Percentiles rank a stretch among this genome's conserved stretches.
phyloP scores from a whole-genome alignment of 2,329 filamentous ascomycete species.

The Alternaria atra region DNA sequence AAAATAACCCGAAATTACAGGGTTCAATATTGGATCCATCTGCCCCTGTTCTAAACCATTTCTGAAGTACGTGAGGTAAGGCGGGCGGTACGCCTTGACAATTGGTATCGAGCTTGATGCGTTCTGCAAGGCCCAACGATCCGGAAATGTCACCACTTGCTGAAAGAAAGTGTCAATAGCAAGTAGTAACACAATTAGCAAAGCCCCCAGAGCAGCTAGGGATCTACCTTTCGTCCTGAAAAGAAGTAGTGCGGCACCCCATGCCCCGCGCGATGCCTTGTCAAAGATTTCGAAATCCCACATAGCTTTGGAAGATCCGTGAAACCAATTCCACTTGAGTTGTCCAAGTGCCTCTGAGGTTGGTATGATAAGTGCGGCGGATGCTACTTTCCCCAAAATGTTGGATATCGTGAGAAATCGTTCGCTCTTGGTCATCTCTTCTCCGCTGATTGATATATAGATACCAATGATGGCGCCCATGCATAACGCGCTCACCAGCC shows the following conservation, averaged over 20 bases:
- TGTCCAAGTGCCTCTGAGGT: constrained; percentile 38
- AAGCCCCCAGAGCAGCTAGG: constrained; percentile 18
- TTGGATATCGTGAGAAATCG: constrained; percentile 19
- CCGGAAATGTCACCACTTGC: constrained; percentile 35
- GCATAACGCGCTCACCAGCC: constrained; percentile 21
- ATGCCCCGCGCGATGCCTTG: constrained; percentile 27
- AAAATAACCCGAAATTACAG: too few species aligned
- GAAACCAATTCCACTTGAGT: constrained; percentile 41
- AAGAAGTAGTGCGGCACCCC: constrained; percentile 21
- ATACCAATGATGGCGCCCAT: constrained; percentile 20
- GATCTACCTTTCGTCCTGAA: constrained; percentile 26
- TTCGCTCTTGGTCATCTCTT: not conserved
- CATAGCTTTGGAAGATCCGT: constrained; percentile 25
- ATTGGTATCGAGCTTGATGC: not conserved
- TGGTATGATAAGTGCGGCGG: constrained; percentile 32
- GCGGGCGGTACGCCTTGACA: not conserved
- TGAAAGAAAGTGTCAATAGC: constrained; percentile 42
- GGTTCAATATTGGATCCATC: too few species aligned
- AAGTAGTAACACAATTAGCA: constrained; percentile 14
- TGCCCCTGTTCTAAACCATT: too few species aligned
- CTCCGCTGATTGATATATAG: constrained; percentile 1
- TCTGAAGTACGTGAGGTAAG: too few species aligned
- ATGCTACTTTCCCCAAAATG: constrained; percentile 24
- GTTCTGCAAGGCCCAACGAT: constrained; percentile 19
- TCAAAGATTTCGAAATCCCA: constrained; percentile 47